Conservation (phyloP, 2,329 filamentous ascomycete genomes). For the Colletotrichum incanum region DNA sequence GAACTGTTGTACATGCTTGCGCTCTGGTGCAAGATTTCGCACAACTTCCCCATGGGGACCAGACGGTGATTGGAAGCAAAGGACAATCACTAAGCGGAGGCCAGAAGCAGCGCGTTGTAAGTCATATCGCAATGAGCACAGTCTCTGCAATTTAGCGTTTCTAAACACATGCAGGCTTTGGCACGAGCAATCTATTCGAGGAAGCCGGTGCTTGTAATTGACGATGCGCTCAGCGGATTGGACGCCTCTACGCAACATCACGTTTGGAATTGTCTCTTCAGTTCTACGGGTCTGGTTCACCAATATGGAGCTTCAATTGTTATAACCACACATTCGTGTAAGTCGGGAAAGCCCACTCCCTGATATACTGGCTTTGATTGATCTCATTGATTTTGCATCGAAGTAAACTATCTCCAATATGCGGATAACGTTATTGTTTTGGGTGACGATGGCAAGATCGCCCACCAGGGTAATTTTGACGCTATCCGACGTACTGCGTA, state of each 20-base stretch:
- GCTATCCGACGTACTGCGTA: conserved; percentile 8
- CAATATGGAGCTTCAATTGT: conserved; percentile 50
- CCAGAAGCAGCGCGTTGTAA: conserved; percentile 53
- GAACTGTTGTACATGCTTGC: conserved; percentile 44
- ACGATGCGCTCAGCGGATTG: conserved; percentile 59
- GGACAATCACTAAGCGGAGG: conserved; percentile 55
- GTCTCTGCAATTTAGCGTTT: background rate
- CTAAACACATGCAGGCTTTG: conserved; percentile 47
- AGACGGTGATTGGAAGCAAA: conserved; percentile 50
- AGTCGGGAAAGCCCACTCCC: conserved; percentile 12
- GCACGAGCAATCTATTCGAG: conserved; percentile 53
- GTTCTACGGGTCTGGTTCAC: conserved; percentile 53
- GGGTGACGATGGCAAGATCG: conserved; percentile 16
- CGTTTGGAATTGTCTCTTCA: conserved; percentile 58
- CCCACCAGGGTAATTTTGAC: conserved; percentile 7
- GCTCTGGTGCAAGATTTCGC: conserved; percentile 44
- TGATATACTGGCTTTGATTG: background rate
- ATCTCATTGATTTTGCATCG: background rate
- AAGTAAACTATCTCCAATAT: conserved; percentile 17
- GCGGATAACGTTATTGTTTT: conserved; percentile 27
- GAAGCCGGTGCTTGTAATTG: conserved; percentile 54
- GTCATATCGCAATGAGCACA: conserved; percentile 13
- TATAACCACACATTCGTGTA: conserved; percentile 54
- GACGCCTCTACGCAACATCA: conserved; percentile 59
- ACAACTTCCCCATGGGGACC: conserved; percentile 46